Evolutionary conservation across 768 basidiomycete species (phyloP).

Genomic region (Clitopilus passeckerianus): DNA sequence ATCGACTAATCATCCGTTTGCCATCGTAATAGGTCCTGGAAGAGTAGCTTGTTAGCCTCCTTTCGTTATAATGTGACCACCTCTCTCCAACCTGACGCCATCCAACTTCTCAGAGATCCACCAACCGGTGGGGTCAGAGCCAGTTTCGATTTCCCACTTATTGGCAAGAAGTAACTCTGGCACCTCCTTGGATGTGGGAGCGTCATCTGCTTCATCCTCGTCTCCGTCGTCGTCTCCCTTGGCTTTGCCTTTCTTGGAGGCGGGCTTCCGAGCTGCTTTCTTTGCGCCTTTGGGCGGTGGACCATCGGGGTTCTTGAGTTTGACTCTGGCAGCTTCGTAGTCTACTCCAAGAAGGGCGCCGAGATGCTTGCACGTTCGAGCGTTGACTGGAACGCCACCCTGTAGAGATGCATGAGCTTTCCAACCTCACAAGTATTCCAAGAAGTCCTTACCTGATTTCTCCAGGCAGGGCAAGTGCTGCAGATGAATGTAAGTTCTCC

Average conservation of each 20-base stretch:
- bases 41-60: background rate
- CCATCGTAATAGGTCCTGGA: slow-evolving; percentile 51
- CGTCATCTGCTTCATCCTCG: slow-evolving; percentile 24
- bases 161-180: slow-evolving; percentile 48
- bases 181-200: slow-evolving; percentile 22
- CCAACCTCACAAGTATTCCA: background rate
- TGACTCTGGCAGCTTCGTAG: slow-evolving; percentile 41
- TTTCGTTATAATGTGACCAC: too few relatives aligned
- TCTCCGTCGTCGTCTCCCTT: slow-evolving; percentile 24
- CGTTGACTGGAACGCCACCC: slow-evolving; percentile 36
- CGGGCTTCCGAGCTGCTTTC: slow-evolving; percentile 1
- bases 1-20: slow-evolving; percentile 44
- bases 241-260: slow-evolving; percentile 15
- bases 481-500: background rate
- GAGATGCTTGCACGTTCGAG: slow-evolving; percentile 45
- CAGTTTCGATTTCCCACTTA: slow-evolving; percentile 52
- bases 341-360: slow-evolving; percentile 36
- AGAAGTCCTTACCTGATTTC: slow-evolving; percentile 20
- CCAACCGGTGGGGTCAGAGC: slow-evolving; percentile 53
- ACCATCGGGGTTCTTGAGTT: slow-evolving; percentile 31
- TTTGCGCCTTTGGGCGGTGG: slow-evolving; percentile 1
- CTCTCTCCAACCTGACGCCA: slow-evolving; percentile 44
- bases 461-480: slow-evolving; percentile 31
- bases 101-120: slow-evolving; percentile 62
- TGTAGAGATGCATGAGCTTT: background rate